Base-by-base conservation (phyloP, 2,329 filamentous ascomycete genomes). In the Dothistroma pini region DNA sequence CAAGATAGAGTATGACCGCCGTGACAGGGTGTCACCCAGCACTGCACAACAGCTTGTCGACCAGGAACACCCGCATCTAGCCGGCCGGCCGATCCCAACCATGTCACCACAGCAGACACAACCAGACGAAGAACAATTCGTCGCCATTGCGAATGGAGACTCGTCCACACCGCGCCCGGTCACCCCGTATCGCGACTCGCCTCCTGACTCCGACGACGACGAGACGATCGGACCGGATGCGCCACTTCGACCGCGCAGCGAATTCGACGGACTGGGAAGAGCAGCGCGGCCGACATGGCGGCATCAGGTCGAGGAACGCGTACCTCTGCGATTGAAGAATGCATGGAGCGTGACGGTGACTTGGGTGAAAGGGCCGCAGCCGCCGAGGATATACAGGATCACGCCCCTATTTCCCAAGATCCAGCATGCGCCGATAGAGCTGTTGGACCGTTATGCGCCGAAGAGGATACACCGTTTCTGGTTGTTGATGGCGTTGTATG, bases 391-490 rank as follows among this genome's bases (percentile, higher is more conserved):
- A 38, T 83, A 78, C 75, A 77, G 72, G 57, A 82, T 83, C 50
- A 74, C 66, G 1, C 79, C 80, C 0, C 71, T 90, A 58, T 84
- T 92, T 56, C 88, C 89, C 1, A 71, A 71, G 12, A 73, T 91
- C 12, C 90, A 95, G 72, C 81, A 85, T 63, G 84, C 84, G 34
- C 90, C 90, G 1, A 77, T 90, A 61, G 75, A 77, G 50, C 75
- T 91, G 48, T 72, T 91, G 60, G 83, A 91, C 64, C 81, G 78
- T 57, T 83, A 84, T 66, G 76, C 90, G 2, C 86, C 88, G 0
- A 82, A 82, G 60, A 76, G 75, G 63, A 83, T 77, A 64, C 85
- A 89, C 56, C 84, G 86, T 47, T 72, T 84, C n/a, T 78, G 78
- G 68, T 77, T 89, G 6, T 77, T 89, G 54, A 74, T 85, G 49